phyloP scores from a whole-genome alignment of 768 basidiomycete genomes.

The Lactarius vividus region DNA sequence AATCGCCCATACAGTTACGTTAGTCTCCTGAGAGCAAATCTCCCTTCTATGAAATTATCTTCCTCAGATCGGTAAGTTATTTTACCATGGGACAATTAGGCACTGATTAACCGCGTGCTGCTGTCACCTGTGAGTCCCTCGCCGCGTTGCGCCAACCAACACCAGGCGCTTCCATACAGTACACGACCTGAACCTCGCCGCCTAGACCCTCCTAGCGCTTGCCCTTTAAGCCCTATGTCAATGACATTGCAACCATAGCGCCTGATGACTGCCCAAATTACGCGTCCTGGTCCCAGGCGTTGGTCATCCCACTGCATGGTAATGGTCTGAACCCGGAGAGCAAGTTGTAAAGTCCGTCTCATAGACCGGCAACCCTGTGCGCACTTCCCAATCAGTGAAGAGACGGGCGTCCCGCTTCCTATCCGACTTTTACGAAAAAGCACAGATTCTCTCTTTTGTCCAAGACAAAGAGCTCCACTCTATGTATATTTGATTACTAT shows the following conservation, averaged over 20 bases:
- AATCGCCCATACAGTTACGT: conserved; percentile 7
- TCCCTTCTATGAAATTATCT: too few relatives aligned
- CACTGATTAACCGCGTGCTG: background rate
- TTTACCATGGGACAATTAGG: background rate
- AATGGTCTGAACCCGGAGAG: background rate
- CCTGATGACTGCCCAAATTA: background rate
- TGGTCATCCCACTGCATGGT: background rate
- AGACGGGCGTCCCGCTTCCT: background rate
- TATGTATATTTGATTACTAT: conserved; percentile 10
- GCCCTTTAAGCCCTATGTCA: background rate
- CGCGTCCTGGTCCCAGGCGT: background rate
- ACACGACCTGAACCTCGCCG: background rate
- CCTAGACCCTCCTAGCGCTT: background rate
- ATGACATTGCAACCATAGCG: background rate
- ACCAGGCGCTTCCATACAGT: background rate
- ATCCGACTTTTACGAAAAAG: background rate
- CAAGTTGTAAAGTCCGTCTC: background rate
- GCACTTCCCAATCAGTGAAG: background rate
- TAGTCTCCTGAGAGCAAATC: background rate
- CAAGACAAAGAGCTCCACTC: conserved; percentile 10
- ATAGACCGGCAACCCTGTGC: conserved; percentile 5
- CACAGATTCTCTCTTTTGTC: background rate
- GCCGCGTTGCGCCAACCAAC: background rate
- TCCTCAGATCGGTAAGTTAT: background rate
- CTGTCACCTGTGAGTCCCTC: background rate